Conservation (phyloP, 176 grass and related monocot species). For the sorghum (Sorghum bicolor) region DNA sequence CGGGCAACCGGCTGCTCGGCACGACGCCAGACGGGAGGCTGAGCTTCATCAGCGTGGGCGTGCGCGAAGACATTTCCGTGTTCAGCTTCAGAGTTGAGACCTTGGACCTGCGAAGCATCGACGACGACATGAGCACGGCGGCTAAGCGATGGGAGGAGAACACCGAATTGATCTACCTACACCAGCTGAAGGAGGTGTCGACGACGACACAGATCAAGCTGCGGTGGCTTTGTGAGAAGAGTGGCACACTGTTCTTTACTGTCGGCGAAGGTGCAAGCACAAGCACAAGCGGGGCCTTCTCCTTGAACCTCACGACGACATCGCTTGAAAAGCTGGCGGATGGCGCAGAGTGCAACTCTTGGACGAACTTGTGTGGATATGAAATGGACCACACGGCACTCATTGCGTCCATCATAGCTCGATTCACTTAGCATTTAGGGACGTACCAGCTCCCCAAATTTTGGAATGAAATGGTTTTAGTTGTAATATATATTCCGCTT, state of each 20-base stretch:
- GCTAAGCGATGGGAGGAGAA: not conserved
- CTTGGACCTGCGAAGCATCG: not conserved
- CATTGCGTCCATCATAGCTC: no score
- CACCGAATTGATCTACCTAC: not conserved
- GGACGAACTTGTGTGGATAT: no score
- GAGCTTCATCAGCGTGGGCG: not conserved
- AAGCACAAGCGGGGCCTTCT: no score
- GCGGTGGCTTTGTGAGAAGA: not conserved
- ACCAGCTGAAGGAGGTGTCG: not conserved
- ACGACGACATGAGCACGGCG: not conserved
- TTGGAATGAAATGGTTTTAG: no score
- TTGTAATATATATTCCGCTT: no score
- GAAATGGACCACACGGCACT: no score
- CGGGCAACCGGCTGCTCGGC: not conserved
- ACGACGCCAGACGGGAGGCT: not conserved
- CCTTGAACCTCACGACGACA: no score
- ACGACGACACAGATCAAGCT: not conserved
- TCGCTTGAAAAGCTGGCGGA: no score
- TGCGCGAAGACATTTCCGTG: rapidly evolving
- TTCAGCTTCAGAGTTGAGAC: not conserved
- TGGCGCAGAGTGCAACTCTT: no score
- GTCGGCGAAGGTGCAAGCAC: not conserved
- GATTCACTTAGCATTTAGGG: no score
- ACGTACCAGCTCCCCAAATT: no score
- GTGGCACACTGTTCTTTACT: not conserved